Conservation (phyloP, 1,284 basidiomycete species). For the Taiwanofungus camphoratus region DNA sequence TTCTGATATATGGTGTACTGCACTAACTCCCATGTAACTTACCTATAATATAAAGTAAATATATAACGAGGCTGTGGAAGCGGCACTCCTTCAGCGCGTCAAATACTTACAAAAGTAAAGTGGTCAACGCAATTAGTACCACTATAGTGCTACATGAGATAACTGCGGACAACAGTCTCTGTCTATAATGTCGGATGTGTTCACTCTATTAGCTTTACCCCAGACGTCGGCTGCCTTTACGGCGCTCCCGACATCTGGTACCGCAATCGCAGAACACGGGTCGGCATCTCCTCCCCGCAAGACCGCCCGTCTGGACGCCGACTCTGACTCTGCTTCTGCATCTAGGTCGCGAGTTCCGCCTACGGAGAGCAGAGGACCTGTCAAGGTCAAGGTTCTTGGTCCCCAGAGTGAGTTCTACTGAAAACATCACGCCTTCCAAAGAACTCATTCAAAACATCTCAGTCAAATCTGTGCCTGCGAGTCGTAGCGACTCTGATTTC, state of each 20-base stretch:
- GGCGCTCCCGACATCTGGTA: constrained; percentile 33
- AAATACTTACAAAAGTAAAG: no score
- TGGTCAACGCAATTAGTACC: no score
- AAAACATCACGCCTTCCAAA: no score
- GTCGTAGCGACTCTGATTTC: constrained; percentile 20
- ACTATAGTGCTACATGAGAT: no score
- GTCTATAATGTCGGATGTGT: constrained; percentile 21
- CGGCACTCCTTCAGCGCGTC: no score
- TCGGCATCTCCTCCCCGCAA: constrained; percentile 59
- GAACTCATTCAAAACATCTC: no score
- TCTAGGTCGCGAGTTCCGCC: constrained; percentile 40
- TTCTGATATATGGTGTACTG: no score
- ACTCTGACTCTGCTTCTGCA: constrained; percentile 53
- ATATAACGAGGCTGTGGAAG: no score
- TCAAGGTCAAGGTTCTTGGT: constrained; percentile 40
- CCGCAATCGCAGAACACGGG: constrained; percentile 33
- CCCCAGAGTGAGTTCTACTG: constrained; percentile 30
- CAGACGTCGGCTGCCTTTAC: constrained; percentile 48
- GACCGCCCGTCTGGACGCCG: constrained; percentile 54
- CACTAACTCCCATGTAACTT: no score
- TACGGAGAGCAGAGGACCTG: constrained; percentile 28
- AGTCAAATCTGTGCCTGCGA: constrained; percentile 16
- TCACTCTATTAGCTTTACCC: constrained; percentile 45
- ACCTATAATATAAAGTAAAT: no score
- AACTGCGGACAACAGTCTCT: no score